Percentiles rank a stretch among this genome's conserved stretches.
phyloP scores from a whole-genome alignment of 2,329 filamentous ascomycete species.

The Talaromyces sp. region DNA sequence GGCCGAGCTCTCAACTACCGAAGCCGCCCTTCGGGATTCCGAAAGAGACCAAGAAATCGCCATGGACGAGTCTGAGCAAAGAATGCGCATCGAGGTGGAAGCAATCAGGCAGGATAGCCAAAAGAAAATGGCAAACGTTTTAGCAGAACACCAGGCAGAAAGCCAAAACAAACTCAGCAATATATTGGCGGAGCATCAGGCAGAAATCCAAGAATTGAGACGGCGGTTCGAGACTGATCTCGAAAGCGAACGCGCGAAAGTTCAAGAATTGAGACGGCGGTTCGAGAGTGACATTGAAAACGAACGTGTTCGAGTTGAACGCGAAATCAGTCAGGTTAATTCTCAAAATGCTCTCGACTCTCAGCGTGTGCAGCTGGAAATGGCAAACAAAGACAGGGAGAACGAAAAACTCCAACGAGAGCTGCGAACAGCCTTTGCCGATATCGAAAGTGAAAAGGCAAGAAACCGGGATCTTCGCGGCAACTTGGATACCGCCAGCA shows the following conservation, averaged over 20 bases:
- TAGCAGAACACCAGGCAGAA: slow-evolving; percentile 62
- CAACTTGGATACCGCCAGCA: slow-evolving; percentile 56
- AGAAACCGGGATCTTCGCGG: slow-evolving; percentile 55
- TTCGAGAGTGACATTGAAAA: slow-evolving; percentile 64
- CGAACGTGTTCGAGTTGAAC: slow-evolving; percentile 41
- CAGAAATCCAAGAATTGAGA: slow-evolving; percentile 62
- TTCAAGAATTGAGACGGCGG: slow-evolving; percentile 60
- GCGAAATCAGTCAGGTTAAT: slow-evolving; percentile 34
- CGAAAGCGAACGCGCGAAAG: slow-evolving; percentile 51
- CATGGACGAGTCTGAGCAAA: slow-evolving; percentile 48
- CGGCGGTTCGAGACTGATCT: slow-evolving; percentile 61
- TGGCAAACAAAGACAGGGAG: slow-evolving; percentile 53
- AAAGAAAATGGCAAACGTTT: slow-evolving; percentile 54
- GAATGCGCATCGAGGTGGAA: slow-evolving; percentile 44
- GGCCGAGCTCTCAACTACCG: slow-evolving; percentile 43
- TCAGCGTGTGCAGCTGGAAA: slow-evolving; percentile 37
- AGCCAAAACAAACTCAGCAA: slow-evolving; percentile 60
- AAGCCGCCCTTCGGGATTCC: slow-evolving; percentile 47
- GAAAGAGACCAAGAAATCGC: slow-evolving; percentile 49
- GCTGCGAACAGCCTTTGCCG: slow-evolving; percentile 37
- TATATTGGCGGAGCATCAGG: slow-evolving; percentile 57
- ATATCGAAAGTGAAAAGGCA: slow-evolving; percentile 58
- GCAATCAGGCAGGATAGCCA: slow-evolving; percentile 37
- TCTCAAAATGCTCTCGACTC: slow-evolving; percentile 32
- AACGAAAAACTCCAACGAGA: slow-evolving; percentile 39